These are phyloP conservation scores for Mycena haematopus DNA, from an alignment of 768 basidiomycete species.

Conservation along the genomic window DNA sequence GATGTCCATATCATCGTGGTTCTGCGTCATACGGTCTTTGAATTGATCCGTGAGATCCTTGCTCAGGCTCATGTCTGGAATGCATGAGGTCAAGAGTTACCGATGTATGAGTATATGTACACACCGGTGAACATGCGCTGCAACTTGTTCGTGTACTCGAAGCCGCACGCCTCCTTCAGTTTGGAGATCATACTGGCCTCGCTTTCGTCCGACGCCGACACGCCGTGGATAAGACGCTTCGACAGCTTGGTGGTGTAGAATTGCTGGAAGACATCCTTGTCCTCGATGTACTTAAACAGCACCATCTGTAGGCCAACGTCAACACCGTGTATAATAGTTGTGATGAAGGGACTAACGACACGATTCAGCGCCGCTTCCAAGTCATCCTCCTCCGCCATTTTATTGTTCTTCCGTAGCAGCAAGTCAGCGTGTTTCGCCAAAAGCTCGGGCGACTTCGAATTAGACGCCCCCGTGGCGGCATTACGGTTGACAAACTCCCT, in stretches of 20 bases:
- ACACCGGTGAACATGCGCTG: constrained; percentile 96
- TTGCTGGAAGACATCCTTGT: constrained; percentile 98
- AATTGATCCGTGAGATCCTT: constrained; percentile 95
- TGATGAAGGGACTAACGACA: constrained; percentile 61
- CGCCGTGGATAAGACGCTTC: constrained; percentile 88
- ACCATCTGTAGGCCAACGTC: constrained; percentile 74
- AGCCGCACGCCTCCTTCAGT: constrained; percentile 94
- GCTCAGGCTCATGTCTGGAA: constrained; percentile 88
- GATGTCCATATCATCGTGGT: constrained; percentile 86
- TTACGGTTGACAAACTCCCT: constrained; percentile 95
- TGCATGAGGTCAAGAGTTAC: neutral
- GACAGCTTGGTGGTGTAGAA: constrained; percentile 96
- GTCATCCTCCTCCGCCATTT: constrained; percentile 90
- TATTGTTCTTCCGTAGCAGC: constrained; percentile 92
- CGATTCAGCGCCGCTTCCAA: constrained; percentile 89
- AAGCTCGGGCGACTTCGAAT: constrained; percentile 89
- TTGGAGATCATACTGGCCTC: constrained; percentile 99
- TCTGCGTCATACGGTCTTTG: constrained; percentile 90
- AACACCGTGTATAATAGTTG: constrained; percentile 35
- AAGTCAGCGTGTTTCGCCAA: constrained; percentile 92
- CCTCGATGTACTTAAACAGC: constrained; percentile 97
- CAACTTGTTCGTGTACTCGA: constrained; percentile 95
- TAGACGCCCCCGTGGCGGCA: constrained; percentile 84
- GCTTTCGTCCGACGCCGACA: constrained; percentile 94
- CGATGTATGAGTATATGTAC: constrained; percentile 24